These are phyloP conservation scores for Dictyostelium brefeldianum DNA, from an alignment of 78 protist genomes.

Conservation along the genomic window DNA sequence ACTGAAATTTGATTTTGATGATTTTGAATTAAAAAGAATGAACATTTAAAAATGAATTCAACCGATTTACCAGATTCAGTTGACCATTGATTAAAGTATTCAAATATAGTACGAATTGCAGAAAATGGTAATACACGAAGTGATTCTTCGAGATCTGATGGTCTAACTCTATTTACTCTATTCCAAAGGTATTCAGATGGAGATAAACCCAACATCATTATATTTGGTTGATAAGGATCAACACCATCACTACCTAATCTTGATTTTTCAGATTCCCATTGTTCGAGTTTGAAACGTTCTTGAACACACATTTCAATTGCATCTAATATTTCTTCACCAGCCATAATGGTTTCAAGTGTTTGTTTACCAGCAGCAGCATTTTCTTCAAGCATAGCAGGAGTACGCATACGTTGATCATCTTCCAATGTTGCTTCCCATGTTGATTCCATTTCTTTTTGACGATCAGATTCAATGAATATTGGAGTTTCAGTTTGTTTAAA, in stretches of 20 bases:
- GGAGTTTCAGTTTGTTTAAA: constrained; percentile 92
- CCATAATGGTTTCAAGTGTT: constrained; percentile 76
- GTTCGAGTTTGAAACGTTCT: constrained; percentile 32
- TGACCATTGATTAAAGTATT: constrained; percentile 17
- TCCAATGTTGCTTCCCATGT: constrained; percentile 64
- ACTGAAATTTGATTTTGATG: constrained; percentile 69
- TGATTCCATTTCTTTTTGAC: constrained; percentile 41
- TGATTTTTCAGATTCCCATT: constrained; percentile 15
- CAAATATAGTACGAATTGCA: constrained; percentile 2
- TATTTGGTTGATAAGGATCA: constrained; percentile 15
- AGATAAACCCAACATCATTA: constrained; percentile 21
- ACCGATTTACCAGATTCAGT: neutral
- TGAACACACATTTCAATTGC: constrained; percentile 73
- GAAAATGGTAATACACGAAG: constrained; percentile 7
- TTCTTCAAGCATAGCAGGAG: constrained; percentile 56
- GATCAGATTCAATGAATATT: constrained; percentile 73
- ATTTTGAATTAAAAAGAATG: constrained; percentile 68
- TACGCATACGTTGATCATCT: constrained; percentile 51
- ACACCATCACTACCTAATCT: neutral
- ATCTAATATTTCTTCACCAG: constrained; percentile 89
- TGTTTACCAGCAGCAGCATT: constrained; percentile 56
- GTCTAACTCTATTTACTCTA: constrained; percentile 18
- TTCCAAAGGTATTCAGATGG: constrained; percentile 43
- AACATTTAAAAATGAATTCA: constrained; percentile 48
- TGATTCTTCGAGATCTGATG: constrained; percentile 61